These are phyloP conservation scores for Magnolia officinalis DNA, from an alignment of 164 flowering plant genomes.

Conservation along the genomic window DNA sequence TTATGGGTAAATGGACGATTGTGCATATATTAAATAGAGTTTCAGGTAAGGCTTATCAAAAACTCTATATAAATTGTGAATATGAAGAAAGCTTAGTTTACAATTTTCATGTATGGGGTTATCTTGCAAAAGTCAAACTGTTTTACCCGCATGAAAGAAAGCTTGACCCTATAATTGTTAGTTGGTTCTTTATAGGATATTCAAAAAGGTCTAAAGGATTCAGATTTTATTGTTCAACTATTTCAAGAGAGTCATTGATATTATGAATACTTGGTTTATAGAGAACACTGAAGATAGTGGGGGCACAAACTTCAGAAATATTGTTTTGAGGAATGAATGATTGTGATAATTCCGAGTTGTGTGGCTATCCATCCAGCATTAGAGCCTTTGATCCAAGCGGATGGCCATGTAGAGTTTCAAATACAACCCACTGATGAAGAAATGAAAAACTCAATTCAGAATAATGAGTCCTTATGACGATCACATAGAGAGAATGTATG, in stretches of 20 bases:
- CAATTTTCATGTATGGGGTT: background rate
- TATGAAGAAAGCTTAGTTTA: background rate
- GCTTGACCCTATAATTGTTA: background rate
- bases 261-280: background rate
- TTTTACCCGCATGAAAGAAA: background rate
- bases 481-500: background rate
- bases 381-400: too few species aligned
- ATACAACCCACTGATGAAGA: background rate
- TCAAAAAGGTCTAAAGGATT: background rate
- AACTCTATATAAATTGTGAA: too few species aligned
- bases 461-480: background rate
- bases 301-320: background rate
- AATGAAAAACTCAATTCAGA: background rate
- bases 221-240: background rate
- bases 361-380: too few species aligned
- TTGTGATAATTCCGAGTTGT: too few species aligned
- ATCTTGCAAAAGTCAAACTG: background rate
- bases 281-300: background rate
- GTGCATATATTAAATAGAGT: background rate
- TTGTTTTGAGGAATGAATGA: background rate
- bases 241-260: background rate
- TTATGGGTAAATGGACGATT: background rate
- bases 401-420: too few species aligned
- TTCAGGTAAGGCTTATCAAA: too few species aligned
- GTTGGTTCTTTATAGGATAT: slow-evolving; percentile 5